phyloP scores from a whole-genome alignment of 2,329 filamentous ascomycete species.

The Trichoderma endophyticum region DNA sequence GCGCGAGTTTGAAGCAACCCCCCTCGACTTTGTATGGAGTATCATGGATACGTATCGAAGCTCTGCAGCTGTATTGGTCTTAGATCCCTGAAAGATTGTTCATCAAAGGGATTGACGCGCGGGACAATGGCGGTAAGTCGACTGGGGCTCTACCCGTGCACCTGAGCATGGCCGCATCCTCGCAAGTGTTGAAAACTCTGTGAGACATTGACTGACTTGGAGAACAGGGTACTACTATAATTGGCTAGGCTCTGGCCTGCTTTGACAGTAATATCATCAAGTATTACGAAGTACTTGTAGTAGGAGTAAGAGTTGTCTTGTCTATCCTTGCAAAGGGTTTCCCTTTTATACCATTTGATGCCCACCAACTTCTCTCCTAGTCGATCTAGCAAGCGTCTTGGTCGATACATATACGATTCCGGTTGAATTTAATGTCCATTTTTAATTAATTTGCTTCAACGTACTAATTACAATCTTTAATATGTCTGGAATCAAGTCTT shows the following conservation, averaged over 20 bases:
- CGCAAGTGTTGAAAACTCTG: not conserved
- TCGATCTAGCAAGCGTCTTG: not conserved
- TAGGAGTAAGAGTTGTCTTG: not conserved
- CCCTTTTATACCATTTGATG: not conserved
- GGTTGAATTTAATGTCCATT: too few species aligned
- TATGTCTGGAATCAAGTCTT: not conserved
- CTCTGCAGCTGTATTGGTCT: not conserved
- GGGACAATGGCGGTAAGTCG: not conserved
- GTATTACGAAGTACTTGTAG: not conserved
- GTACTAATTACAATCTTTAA: not conserved
- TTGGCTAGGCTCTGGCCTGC: not conserved
- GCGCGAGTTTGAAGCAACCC: not conserved
- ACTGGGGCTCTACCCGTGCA: not conserved
- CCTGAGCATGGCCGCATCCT: not conserved
- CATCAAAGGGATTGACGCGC: not conserved
- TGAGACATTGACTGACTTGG: not conserved
- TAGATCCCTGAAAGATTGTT: not conserved
- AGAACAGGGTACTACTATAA: not conserved
- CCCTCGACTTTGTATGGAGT: not conserved
- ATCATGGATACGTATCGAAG: not conserved
- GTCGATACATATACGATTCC: not conserved
- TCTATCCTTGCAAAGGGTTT: not conserved
- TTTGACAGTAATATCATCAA: not conserved
- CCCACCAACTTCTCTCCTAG: not conserved
- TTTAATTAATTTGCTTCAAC: not conserved